phyloP scores from a whole-genome alignment of 2,329 filamentous ascomycete species.

The Aspergillus brunneoviolaceus region DNA sequence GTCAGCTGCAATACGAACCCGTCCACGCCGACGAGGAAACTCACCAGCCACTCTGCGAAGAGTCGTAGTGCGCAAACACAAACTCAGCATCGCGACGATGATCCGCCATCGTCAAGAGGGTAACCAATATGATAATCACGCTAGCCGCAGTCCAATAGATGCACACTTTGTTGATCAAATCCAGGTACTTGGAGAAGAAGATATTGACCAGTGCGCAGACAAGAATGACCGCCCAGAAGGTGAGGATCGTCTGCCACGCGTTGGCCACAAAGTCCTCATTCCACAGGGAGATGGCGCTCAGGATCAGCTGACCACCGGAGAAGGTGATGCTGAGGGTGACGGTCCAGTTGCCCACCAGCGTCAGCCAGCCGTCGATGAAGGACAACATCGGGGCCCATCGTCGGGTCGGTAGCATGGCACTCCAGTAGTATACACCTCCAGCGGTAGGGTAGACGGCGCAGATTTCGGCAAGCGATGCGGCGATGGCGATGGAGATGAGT shows the following conservation, averaged over 20 bases:
- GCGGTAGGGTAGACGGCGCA: slow-evolving; percentile 68
- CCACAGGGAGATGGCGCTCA: slow-evolving; percentile 68
- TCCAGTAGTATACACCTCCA: slow-evolving; percentile 71
- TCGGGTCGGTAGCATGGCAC: slow-evolving; percentile 64
- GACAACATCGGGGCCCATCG: slow-evolving; percentile 66
- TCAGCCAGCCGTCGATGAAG: slow-evolving; percentile 71
- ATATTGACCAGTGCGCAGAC: slow-evolving; percentile 65
- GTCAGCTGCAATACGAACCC: slow-evolving; percentile 3
- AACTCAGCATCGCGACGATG: slow-evolving; percentile 59
- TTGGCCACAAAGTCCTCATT: slow-evolving; percentile 67
- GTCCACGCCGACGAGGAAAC: slow-evolving; percentile 13
- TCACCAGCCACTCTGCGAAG: slow-evolving; percentile 62
- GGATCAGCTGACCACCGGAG: slow-evolving; percentile 67
- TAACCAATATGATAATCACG: slow-evolving; percentile 67
- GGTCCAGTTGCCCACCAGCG: slow-evolving; percentile 73
- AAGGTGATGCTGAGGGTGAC: slow-evolving; percentile 68
- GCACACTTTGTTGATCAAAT: slow-evolving; percentile 70
- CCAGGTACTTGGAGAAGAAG: slow-evolving; percentile 62
- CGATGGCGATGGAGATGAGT: slow-evolving; percentile 62
- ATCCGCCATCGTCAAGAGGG: slow-evolving; percentile 61
- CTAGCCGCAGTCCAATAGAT: slow-evolving; percentile 69
- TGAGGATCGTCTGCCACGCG: slow-evolving; percentile 67
- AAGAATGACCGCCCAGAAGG: slow-evolving; percentile 70
- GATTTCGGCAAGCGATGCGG: slow-evolving; percentile 67
- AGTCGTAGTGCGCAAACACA: slow-evolving; percentile 69